Evolutionary conservation across 2,329 filamentous ascomycete species (phyloP).

Genomic region (Fusarium equiseti): DNA sequence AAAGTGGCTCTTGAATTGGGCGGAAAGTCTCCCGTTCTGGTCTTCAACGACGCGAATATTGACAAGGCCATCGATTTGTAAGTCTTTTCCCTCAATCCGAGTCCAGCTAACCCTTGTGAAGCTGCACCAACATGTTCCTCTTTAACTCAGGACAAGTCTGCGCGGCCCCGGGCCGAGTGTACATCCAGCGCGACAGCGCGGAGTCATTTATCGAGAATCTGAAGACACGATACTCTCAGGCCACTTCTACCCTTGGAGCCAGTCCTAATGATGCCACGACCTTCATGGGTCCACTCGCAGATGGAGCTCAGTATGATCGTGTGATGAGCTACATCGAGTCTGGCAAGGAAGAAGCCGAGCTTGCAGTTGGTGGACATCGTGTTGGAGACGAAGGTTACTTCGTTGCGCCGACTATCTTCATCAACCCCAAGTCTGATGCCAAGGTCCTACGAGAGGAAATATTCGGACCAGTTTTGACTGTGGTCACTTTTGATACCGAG

Average conservation of each 20-base stretch:
- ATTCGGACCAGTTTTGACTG: neutral
- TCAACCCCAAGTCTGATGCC: neutral
- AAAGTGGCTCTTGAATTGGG: constrained; percentile 2
- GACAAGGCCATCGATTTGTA: neutral
- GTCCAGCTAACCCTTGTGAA: neutral
- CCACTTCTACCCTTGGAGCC: neutral
- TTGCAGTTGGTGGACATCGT: neutral
- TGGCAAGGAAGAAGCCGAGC: neutral
- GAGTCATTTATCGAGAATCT: neutral
- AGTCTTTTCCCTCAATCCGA: fast-evolving
- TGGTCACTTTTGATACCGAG: neutral
- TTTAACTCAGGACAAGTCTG: constrained; percentile 4
- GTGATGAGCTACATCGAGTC: neutral
- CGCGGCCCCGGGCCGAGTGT: neutral
- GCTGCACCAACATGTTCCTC: neutral
- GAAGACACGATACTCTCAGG: neutral
- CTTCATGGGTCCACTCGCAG: neutral
- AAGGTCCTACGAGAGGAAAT: neutral
- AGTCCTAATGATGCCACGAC: neutral
- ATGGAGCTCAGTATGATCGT: neutral
- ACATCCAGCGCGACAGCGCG: neutral
- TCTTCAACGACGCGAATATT: neutral
- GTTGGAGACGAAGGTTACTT: neutral
- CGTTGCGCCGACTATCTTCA: neutral
- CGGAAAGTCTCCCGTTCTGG: neutral